Evolutionary conservation across 306 rosid species (phyloP).

Genomic region (Medicago truncatula): DNA sequence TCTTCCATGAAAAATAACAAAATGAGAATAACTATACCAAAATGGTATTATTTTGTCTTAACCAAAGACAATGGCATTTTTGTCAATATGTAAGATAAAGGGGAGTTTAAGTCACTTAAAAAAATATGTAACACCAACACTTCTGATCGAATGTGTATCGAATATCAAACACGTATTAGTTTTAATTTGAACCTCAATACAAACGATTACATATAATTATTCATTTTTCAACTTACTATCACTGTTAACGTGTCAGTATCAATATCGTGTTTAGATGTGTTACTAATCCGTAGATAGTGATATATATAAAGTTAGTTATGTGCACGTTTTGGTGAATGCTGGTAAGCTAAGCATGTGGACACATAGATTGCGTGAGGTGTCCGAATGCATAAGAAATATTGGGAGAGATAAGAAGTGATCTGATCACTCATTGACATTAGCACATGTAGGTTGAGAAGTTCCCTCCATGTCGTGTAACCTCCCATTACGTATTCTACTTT

Average conservation of each 20-base stretch:
- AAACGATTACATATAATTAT: too few relatives aligned
- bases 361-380: slow-evolving; percentile 68
- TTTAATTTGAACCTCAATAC: too few relatives aligned
- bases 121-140: too few relatives aligned
- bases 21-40: neutral
- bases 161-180: too few relatives aligned
- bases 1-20: slow-evolving; percentile 40
- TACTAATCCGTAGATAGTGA: slow-evolving; percentile 28
- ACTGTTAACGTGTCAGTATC: too few relatives aligned
- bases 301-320: slow-evolving; percentile 61
- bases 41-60: slow-evolving; percentile 10
- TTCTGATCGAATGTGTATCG: too few relatives aligned
- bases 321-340: slow-evolving; percentile 72
- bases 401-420: slow-evolving; percentile 11
- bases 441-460: slow-evolving; percentile 57
- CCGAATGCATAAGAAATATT: slow-evolving; percentile 54
- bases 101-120: neutral
- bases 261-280: neutral
- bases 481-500: slow-evolving; percentile 39
- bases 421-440: slow-evolving; percentile 52
- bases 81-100: neutral
- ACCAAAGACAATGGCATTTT: slow-evolving; percentile 18
- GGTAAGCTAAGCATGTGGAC: slow-evolving; percentile 59
- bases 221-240: too few relatives aligned
- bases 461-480: slow-evolving; percentile 45